Evolutionary conservation across 345 rosid species (phyloP), one percentile per base, ranked within the genome.

Genomic region (Arabis hirsuta): DNA sequence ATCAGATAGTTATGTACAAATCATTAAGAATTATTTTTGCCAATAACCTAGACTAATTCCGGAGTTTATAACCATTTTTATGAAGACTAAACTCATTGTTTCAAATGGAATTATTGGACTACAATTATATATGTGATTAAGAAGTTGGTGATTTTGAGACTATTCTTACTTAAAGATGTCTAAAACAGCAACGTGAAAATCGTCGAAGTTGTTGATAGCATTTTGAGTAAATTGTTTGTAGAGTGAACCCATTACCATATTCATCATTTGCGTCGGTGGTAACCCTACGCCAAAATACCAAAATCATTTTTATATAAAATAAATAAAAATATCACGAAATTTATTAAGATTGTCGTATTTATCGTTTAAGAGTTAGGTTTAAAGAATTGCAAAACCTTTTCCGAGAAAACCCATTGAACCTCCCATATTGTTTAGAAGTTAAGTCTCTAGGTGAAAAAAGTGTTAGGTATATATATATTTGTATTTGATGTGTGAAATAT

Each of bases 161-260:
- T 10, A 24, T 24, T 7, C 79, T 81, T 85, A 94, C 97, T 50
- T 91, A 67, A 90, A 87, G 52, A 91, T 83, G 54, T 94, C 90
- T 24, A 91, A 88, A 77, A 94, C 76, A 66, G 93, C 91, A 13
- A 74, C 42, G 55, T 88, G 97, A 77, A 94, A 94, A 4, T 83
- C 89, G 5, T 89, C 85, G 16, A 85, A 87, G 75, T 50, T 66
- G 11, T 78, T 60, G 81, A 85, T 81, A 44, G 84, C 82, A 76
- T 77, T 76, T 22, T 85, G 77, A 3, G 79, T 73, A 62, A 94
- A 91, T 72, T 84, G 88, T 12, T 76, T 50, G 78, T 88, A 73
- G n/a, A 89, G 84, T 12, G 89, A 80, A 55, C 85, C 93, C 81
- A 84, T 81, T 27, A 86, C 79, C 81, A 76, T 58, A 54, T 84